phyloP scores from a whole-genome alignment of 2,329 filamentous ascomycete genomes.

The Sarocladium brachiariae region DNA sequence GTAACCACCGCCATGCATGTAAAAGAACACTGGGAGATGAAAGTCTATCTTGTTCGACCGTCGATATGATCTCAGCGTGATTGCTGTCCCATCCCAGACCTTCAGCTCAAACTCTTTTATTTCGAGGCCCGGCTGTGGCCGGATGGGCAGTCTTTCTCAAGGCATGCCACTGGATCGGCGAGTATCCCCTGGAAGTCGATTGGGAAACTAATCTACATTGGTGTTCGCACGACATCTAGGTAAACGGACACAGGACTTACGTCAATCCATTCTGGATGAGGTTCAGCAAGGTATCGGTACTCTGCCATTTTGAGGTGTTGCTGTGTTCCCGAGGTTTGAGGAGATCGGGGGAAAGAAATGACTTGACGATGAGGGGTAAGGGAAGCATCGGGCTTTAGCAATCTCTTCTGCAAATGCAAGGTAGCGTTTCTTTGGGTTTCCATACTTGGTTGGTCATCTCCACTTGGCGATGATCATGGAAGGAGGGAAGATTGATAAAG shows the following conservation, averaged over 20 bases:
- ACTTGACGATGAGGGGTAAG: not conserved
- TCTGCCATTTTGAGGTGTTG: not conserved
- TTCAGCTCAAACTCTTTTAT: constrained; percentile 18
- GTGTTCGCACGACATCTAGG: not conserved
- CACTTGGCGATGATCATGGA: not conserved
- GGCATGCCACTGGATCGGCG: constrained; percentile 13
- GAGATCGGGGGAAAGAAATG: constrained; percentile 12
- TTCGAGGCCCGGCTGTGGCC: constrained; percentile 15
- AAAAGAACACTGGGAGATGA: constrained; percentile 8
- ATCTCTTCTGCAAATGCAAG: not conserved
- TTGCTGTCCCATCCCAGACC: constrained; percentile 15
- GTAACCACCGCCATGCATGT: constrained; percentile 21
- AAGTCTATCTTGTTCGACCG: constrained; percentile 3
- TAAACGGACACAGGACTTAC: not conserved
- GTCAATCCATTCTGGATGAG: constrained; percentile 8
- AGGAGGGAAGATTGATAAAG: constrained; percentile 7
- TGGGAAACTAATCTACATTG: constrained; percentile 17
- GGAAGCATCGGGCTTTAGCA: not conserved
- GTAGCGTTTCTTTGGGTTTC: not conserved
- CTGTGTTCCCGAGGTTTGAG: not conserved
- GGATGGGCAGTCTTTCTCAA: constrained; percentile 16
- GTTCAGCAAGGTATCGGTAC: constrained; percentile 1
- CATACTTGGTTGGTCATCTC: constrained; percentile 2
- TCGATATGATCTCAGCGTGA: constrained; percentile 18
- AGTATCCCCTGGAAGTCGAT: constrained; percentile 17